Percentiles rank a stretch among this genome's conserved stretches.
phyloP scores from a whole-genome alignment of 768 basidiomycete species.

The Cytidiella melzeri region DNA sequence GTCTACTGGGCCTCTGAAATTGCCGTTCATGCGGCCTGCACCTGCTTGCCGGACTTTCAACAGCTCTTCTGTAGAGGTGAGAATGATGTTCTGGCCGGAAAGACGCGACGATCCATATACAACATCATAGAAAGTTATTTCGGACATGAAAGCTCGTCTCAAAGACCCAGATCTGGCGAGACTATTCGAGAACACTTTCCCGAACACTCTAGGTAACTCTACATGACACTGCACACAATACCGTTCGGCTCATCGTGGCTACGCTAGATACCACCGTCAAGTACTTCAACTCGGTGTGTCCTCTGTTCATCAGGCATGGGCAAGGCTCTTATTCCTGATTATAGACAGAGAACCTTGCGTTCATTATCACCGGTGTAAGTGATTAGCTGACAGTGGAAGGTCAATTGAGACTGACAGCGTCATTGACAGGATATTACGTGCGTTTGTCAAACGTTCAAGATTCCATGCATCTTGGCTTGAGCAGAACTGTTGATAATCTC shows the following conservation, averaged over 20 bases:
- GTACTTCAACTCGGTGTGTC: conserved; percentile 56
- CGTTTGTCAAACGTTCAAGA: too few relatives aligned
- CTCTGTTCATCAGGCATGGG: background rate
- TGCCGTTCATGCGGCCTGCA: conserved; percentile 71
- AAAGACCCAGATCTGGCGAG: conserved; percentile 76
- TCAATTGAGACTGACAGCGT: background rate
- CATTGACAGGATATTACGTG: conserved; percentile 65
- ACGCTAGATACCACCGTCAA: conserved; percentile 76
- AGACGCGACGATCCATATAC: too few relatives aligned
- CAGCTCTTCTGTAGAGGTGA: conserved; percentile 67
- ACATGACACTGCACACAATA: too few relatives aligned
- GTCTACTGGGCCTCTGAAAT: conserved; percentile 52
- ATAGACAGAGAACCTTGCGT: conserved; percentile 64
- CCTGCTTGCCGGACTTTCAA: conserved; percentile 71
- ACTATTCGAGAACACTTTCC: conserved; percentile 78
- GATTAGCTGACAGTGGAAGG: background rate
- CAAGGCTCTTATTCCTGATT: background rate
- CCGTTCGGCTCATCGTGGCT: too few relatives aligned
- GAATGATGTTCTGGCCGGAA: too few relatives aligned
- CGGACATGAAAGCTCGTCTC: conserved; percentile 64
- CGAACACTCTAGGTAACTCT: conserved; percentile 71
- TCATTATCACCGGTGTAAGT: conserved; percentile 73
- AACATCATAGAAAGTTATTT: conserved; percentile 71
- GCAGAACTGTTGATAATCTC: conserved; percentile 7
- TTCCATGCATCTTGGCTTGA: conserved; percentile 1